Percentiles rank a stretch among this genome's conserved stretches.
These are phyloP conservation scores for Trichoderma sp. DNA, from an alignment of 2,329 filamentous ascomycete species.

Conservation along the genomic window DNA sequence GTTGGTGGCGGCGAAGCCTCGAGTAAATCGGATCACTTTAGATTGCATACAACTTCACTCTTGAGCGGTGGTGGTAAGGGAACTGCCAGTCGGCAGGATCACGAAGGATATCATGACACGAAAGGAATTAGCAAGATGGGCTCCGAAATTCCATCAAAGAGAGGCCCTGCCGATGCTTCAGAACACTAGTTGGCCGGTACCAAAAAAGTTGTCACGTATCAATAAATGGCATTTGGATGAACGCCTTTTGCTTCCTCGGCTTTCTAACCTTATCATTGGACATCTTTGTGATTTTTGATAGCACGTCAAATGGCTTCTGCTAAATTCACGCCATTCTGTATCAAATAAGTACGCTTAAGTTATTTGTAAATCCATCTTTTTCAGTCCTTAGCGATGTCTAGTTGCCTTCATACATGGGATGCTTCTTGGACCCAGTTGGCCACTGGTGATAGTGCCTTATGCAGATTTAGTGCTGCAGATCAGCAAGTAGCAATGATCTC, in stretches of 20 bases:
- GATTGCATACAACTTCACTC: not conserved
- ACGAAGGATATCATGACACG: not conserved
- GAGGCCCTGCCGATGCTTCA: not conserved
- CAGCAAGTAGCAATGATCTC: not conserved
- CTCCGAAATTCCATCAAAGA: not conserved
- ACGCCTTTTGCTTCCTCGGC: not conserved
- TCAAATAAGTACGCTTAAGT: not conserved
- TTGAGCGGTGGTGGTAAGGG: not conserved
- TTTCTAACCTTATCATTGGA: not conserved
- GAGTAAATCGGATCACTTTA: not conserved
- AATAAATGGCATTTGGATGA: not conserved
- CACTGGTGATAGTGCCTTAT: not conserved
- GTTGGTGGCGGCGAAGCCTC: not conserved
- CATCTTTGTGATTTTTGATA: not conserved
- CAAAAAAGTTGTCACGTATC: not conserved
- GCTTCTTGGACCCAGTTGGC: not conserved
- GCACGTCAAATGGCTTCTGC: not conserved
- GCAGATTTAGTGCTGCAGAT: not conserved
- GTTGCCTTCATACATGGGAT: not conserved
- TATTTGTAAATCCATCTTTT: not conserved
- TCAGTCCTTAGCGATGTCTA: not conserved
- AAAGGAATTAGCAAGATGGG: conserved; percentile 12
- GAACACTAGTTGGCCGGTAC: not conserved
- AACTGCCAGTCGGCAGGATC: not conserved
- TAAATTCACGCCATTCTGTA: not conserved